Evolutionary conservation across 495 filamentous ascomycete genomes (phyloP), one percentile per base, ranked within the genome.

Genomic region (Opeltia flavorubescens): DNA sequence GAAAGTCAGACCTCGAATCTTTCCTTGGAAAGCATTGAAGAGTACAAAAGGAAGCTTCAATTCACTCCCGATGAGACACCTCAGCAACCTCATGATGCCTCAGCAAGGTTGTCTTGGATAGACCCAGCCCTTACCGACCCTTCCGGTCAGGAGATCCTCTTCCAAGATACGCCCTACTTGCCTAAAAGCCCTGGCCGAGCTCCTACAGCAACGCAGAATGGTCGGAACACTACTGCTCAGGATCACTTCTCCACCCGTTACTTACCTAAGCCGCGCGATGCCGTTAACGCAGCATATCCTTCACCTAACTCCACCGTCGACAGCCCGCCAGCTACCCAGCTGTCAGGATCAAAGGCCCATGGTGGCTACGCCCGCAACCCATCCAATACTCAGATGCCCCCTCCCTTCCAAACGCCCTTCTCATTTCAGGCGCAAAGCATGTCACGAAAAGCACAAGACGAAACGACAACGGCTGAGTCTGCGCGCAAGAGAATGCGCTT

Each of bases 321-420:
- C 42, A 53, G 36, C 28, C 47, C 43, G 39, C 49, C 29, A 47
- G 30, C n/a, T 3, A 20, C 20, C n/a, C 40, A 29, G 24, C 46
- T 49, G 30, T 3, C 18, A 20, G 43, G 34, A n/a, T 31, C 38
- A 4, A 17, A 36, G 23, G 20, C 51, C 17, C 46, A 44, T 20
- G 33, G 27, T 13, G 26, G 43, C 34, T 43, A 49, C 35, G 33
- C 38, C 3, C 41, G 38, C 26, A 27, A 38, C 8, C 40, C 46
- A 12, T 50, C 48, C 23, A 38, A 54, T 21, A 15, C 27, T n/a
- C 46, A 45, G 18, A 56, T 56, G 54, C 54, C 54, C 29, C 54
- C 54, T n/a, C 54, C 54, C 2, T 47, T 50, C 17, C 51, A 53
- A 15, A 42, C 27, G 44, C 20, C 47, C 17, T 38, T 25, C 8